Base-by-base conservation (phyloP, 2,329 filamentous ascomycete genomes). In the Colletotrichum ledebouriae region DNA sequence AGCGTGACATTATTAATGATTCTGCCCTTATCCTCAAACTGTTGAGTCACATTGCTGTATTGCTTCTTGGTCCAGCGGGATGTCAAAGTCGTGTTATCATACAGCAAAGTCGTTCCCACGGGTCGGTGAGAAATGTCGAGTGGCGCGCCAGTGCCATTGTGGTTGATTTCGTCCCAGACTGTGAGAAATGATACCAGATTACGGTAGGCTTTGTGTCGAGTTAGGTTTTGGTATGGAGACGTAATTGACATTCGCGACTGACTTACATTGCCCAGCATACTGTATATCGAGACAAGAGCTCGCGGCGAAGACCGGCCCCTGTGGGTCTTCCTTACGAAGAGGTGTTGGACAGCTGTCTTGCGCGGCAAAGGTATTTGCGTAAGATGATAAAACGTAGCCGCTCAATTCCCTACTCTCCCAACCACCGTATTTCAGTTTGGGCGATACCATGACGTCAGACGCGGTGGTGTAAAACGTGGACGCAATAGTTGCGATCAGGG, bases 381-480 rank as follows among this genome's bases (percentile, higher is more conserved):
- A 94, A 1, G 84, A 84, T 0, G 89, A 79, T 22, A 81, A 80
- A 0, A 94, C 88, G 3, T 84, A 78, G 0, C 89, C 90, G 12
- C 80, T 76, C 37, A 94, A 74, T 0, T 81, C 72, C 62, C 74
- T 81, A 1, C 76, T 67, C 47, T 89, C 78, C 80, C 85, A 86
- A 1, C 76, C 75, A 0, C 89, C 87, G 69, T 85, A 86, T 60
- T 85, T 89, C 6, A 95, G 82, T 73, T 92, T 91, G 0, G 93
- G 93, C 3, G 91, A 85, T 0, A 95, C 91, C 73, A 95, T 81
- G 9, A 92, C 89, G 70, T 93, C 90, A 0, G 91, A 91, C 0
- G 92, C 92, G 2, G 92, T 92, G 0, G 91, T 93, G 75, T 94
- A 96, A 6, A 95, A 84, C 73, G 91, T 89, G 0, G 90, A 87